phyloP scores from a whole-genome alignment of 495 filamentous ascomycete genomes.

The Bacidia gigantensis region DNA sequence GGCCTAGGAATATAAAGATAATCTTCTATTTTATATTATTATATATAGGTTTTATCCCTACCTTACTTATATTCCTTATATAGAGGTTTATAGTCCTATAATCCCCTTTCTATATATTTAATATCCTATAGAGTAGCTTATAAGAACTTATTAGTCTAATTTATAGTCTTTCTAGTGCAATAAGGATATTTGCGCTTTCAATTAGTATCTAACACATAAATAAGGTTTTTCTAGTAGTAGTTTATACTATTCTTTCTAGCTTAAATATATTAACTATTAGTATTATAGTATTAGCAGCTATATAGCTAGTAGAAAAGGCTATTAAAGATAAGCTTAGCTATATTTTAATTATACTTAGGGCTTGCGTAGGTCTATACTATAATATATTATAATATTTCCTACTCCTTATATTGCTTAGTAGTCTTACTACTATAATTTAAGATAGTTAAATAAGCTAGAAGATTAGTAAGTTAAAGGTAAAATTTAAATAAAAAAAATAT shows the following conservation, averaged over 20 bases:
- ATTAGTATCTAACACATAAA: background rate
- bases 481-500: background rate
- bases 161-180: background rate
- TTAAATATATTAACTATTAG: background rate
- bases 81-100: constrained; percentile 1
- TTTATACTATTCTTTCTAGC: background rate
- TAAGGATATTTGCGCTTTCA: background rate
- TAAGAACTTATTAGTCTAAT: background rate
- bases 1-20: background rate
- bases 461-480: background rate
- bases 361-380: background rate
- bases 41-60: background rate
- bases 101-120: background rate
- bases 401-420: background rate
- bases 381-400: background rate
- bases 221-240: background rate
- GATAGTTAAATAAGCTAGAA: constrained; percentile 1
- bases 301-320: background rate
- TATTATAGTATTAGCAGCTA: background rate
- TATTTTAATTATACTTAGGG: background rate
- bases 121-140: background rate
- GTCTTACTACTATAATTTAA: background rate
- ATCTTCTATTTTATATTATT: background rate
- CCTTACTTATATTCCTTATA: background rate
- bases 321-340: constrained; percentile 1